These are phyloP conservation scores for Diaporthe nobilis DNA, from an alignment of 2,329 filamentous ascomycete species.

Conservation along the genomic window DNA sequence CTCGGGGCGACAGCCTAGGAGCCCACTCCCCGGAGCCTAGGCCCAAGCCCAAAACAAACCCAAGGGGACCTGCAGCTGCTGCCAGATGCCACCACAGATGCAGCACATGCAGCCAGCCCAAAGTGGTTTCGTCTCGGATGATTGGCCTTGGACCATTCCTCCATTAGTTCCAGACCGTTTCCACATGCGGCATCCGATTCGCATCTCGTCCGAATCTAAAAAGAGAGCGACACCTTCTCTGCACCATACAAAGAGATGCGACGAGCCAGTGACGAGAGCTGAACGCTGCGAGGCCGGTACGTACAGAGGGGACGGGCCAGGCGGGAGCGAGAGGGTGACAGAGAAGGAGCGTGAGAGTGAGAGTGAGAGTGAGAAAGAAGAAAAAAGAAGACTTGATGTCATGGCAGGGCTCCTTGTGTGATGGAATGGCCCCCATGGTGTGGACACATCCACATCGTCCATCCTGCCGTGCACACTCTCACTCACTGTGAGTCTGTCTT, in stretches of 20 bases:
- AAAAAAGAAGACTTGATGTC: neutral
- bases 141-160: constrained; percentile 30
- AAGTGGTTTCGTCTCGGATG: constrained; percentile 10
- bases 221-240: constrained; percentile 5
- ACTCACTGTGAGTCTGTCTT: constrained; percentile 1
- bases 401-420: constrained; percentile 9
- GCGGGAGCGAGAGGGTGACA: neutral
- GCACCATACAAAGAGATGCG: constrained; percentile 2
- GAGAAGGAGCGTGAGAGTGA: neutral
- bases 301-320: neutral
- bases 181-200: constrained; percentile 30
- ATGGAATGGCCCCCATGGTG: constrained; percentile 22
- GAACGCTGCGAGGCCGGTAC: neutral
- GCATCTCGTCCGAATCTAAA: constrained; percentile 27
- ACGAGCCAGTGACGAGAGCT: neutral
- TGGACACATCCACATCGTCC: neutral
- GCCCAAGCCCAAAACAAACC: neutral
- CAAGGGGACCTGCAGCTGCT: constrained; percentile 31
- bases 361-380: neutral
- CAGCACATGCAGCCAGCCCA: constrained; percentile 24
- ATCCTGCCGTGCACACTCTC: constrained; percentile 7
- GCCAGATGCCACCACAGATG: constrained; percentile 1
- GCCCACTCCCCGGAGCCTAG: neutral
- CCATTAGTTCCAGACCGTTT: constrained; percentile 31
- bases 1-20: constrained; percentile 13